Evolutionary conservation across 78 protist genomes (phyloP).

Genomic region (Dictyostelium capitatum): DNA sequence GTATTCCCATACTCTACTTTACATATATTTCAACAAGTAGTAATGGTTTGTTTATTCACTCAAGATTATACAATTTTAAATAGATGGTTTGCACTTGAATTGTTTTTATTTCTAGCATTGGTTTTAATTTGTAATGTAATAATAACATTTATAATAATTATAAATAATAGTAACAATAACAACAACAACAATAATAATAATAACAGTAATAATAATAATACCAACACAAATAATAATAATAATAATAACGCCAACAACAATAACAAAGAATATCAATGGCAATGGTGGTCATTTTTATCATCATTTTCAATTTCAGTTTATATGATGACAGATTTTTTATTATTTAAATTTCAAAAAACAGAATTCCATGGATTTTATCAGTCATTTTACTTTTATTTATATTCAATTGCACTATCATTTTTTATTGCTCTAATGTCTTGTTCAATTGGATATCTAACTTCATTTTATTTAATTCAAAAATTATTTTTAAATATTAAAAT

Average conservation of each 20-base stretch:
- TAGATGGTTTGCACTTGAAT: slow-evolving; percentile 6
- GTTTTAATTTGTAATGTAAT: neutral
- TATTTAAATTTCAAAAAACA: neutral
- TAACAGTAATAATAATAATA: neutral
- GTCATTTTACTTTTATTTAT: neutral
- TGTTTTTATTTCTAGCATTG: neutral
- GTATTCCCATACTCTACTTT: neutral
- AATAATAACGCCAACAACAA: neutral
- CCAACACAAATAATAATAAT: neutral
- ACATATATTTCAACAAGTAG: neutral
- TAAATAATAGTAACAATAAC: neutral
- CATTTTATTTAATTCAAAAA: neutral
- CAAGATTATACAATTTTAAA: neutral
- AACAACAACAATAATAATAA: neutral
- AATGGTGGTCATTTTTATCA: slow-evolving; percentile 2
- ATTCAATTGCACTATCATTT: neutral
- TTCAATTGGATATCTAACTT: neutral
- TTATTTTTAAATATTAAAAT: slow-evolving; percentile 5
- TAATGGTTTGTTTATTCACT: neutral
- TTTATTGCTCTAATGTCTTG: slow-evolving; percentile 2
- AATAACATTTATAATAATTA: neutral
- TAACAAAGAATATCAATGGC: slow-evolving; percentile 1
- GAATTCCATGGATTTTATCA: neutral
- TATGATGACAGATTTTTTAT: neutral
- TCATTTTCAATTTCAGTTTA: neutral